Evolutionary conservation across 75 land plant species (phyloP).

Genomic region (Selaginella tamariscina): DNA sequence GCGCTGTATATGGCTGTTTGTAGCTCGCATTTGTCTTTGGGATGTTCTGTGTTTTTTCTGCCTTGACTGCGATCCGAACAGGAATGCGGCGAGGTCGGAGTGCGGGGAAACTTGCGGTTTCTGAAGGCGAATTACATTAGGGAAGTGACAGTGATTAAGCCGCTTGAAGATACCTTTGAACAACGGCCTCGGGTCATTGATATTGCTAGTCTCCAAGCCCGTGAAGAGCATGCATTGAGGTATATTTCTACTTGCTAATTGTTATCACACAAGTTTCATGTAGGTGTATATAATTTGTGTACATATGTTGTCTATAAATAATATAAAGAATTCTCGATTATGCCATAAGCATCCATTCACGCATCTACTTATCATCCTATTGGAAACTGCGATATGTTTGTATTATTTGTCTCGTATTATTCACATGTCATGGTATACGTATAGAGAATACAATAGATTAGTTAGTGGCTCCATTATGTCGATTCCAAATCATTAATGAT

Average conservation of each 20-base stretch:
- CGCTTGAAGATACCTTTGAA: constrained; percentile 67
- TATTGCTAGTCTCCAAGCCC: constrained; percentile 41
- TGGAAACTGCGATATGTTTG: neutral
- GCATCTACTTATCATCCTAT: neutral
- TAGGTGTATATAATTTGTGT: neutral
- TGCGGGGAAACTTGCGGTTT: constrained; percentile 52
- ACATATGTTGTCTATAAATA: neutral
- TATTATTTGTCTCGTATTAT: neutral
- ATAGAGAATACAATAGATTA: too few species aligned
- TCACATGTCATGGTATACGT: constrained; percentile 1
- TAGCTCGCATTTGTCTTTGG: constrained; percentile 22
- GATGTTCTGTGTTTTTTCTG: constrained; percentile 1
- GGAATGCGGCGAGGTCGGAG: constrained; percentile 46
- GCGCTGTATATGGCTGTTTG: neutral
- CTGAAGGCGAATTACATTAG: constrained; percentile 77
- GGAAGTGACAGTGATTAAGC: constrained; percentile 52
- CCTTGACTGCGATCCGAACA: constrained; percentile 31
- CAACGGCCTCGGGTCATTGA: constrained; percentile 44
- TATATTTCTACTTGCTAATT: constrained; percentile 11
- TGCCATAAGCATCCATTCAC: neutral
- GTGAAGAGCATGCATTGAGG: constrained; percentile 85
- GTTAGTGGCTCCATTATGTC: neutral
- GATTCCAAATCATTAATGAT: neutral
- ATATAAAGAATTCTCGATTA: neutral
- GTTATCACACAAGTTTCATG: neutral